These are phyloP conservation scores for Pyrrhoderma noxium DNA, from an alignment of 1,284 basidiomycete genomes.

Conservation along the genomic window DNA sequence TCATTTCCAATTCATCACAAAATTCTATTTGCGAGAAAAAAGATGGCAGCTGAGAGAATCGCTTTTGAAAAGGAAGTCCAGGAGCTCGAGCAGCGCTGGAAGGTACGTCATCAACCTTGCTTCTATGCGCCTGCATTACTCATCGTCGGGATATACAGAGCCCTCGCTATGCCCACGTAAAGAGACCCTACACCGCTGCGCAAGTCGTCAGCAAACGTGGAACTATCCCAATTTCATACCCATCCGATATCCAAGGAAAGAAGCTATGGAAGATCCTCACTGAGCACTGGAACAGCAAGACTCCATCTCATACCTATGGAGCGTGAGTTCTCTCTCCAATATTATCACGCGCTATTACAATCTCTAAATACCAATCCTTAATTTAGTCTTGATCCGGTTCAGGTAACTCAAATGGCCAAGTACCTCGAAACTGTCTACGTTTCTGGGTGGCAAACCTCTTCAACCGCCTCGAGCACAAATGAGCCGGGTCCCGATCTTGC, in stretches of 20 bases:
- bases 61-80: constrained; percentile 78
- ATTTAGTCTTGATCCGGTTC: constrained; percentile 87
- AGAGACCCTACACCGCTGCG: constrained; percentile 87
- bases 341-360: neutral
- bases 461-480: constrained; percentile 85
- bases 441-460: constrained; percentile 94
- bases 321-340: constrained; percentile 63
- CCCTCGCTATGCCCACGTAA: constrained; percentile 79
- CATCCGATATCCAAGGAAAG: constrained; percentile 80
- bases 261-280: constrained; percentile 76
- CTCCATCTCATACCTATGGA: constrained; percentile 92
- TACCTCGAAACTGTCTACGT: constrained; percentile 98
- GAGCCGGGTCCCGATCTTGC: constrained; percentile 98
- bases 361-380: constrained; percentile 1
- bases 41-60: constrained; percentile 40
- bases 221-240: constrained; percentile 79
- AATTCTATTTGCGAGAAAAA: too few relatives aligned
- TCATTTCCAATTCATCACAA: neutral
- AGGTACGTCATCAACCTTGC: constrained; percentile 43
- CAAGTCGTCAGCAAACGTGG: constrained; percentile 95
- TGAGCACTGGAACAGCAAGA: constrained; percentile 61
- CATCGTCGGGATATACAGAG: constrained; percentile 39
- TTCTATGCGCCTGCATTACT: constrained; percentile 1
- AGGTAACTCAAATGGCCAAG: constrained; percentile 98
- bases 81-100: constrained; percentile 87